phyloP scores from a whole-genome alignment of 148 eudicot genomes.

The Arbutus unedo region DNA sequence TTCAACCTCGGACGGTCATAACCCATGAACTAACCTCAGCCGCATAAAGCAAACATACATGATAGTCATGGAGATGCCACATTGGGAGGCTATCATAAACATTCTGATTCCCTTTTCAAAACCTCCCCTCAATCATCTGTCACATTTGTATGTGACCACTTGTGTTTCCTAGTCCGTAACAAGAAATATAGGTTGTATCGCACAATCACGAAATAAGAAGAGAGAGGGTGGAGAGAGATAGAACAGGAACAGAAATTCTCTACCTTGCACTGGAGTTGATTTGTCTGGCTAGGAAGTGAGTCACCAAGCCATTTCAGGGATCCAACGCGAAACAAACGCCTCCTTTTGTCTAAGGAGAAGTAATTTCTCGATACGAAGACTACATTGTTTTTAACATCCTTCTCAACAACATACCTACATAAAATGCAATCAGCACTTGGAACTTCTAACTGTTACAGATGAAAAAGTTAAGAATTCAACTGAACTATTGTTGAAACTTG shows the following conservation, averaged over 20 bases:
- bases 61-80: neutral
- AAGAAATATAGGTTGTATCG: neutral
- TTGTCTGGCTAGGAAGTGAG: slow-evolving; percentile 33
- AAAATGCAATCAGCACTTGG: slow-evolving; percentile 2
- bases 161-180: neutral
- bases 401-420: slow-evolving; percentile 91
- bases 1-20: neutral
- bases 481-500: neutral
- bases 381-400: slow-evolving; percentile 85
- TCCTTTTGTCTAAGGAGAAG: slow-evolving; percentile 81
- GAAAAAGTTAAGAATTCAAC: neutral
- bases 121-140: neutral
- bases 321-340: slow-evolving; percentile 87
- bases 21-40: neutral
- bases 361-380: slow-evolving; percentile 88
- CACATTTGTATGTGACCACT: neutral
- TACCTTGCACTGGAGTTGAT: slow-evolving; percentile 86
- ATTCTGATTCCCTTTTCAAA: neutral
- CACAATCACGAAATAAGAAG: neutral
- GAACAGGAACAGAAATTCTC: neutral
- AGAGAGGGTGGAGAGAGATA: neutral
- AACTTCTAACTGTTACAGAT: neutral
- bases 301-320: slow-evolving; percentile 83
- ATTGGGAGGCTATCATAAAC: neutral
- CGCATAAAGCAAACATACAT: neutral